phyloP scores from a whole-genome alignment of 2,329 filamentous ascomycete species.

The Trichoderma sp. region DNA sequence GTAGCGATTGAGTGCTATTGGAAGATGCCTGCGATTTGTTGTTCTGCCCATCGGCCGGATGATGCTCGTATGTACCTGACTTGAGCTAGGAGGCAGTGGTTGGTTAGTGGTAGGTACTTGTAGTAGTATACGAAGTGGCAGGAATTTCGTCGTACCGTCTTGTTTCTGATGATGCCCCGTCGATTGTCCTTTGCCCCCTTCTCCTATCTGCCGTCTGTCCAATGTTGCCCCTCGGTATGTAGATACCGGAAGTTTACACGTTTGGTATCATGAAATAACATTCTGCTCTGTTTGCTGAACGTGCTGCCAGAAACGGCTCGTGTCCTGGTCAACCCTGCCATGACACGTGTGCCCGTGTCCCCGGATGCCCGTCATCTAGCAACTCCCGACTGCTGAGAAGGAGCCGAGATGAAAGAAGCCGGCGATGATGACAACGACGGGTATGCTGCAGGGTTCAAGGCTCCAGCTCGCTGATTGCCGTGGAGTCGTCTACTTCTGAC shows the following conservation, averaged over 20 bases:
- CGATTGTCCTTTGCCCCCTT: background rate
- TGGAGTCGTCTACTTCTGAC: conserved; percentile 15
- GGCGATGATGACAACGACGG: conserved; percentile 21
- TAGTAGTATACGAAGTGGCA: background rate
- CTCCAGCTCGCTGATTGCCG: conserved; percentile 25
- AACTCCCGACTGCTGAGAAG: conserved; percentile 14
- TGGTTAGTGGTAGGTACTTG: too few species aligned
- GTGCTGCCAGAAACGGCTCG: background rate
- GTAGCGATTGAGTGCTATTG: background rate
- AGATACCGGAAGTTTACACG: too few species aligned
- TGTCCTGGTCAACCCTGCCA: background rate
- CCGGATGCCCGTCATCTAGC: conserved; percentile 14
- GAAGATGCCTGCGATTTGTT: background rate
- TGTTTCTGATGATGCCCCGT: background rate
- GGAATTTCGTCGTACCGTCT: too few species aligned
- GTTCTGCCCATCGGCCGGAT: background rate
- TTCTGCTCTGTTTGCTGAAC: background rate
- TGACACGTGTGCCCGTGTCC: background rate
- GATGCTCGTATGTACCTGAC: too few species aligned
- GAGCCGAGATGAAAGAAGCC: conserved; percentile 25
- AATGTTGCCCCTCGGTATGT: too few species aligned
- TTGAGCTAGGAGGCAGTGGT: background rate
- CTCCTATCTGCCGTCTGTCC: too few species aligned
- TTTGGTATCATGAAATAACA: background rate
- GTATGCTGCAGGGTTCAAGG: conserved; percentile 15